Evolutionary conservation across 2,329 filamentous ascomycete genomes (phyloP).

Genomic region (Penicillium capsulatum): DNA sequence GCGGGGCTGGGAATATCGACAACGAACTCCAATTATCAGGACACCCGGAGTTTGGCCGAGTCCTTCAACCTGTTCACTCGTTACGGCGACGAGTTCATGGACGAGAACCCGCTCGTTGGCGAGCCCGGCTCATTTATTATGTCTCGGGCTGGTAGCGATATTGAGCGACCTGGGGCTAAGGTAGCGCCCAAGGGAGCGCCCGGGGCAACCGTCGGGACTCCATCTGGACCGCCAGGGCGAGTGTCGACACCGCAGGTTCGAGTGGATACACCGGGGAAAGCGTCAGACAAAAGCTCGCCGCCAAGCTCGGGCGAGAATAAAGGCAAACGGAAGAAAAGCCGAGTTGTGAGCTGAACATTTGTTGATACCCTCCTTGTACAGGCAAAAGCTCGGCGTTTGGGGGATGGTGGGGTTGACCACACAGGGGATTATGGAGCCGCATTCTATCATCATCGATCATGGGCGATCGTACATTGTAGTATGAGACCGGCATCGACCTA

Average conservation of each 20-base stretch:
- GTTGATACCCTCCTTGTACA: slow-evolving; percentile 22
- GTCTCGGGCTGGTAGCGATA: slow-evolving; percentile 37
- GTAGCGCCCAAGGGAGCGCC: slow-evolving; percentile 13
- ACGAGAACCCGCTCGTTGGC: slow-evolving; percentile 59
- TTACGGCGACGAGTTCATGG: slow-evolving; percentile 60
- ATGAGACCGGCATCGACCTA: no score
- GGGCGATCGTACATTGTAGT: no score
- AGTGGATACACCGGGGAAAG: slow-evolving; percentile 31
- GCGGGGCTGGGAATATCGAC: slow-evolving; percentile 23
- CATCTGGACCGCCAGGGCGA: slow-evolving; percentile 11
- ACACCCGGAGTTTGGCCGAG: slow-evolving; percentile 42
- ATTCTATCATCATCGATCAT: no score
- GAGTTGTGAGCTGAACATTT: slow-evolving; percentile 27
- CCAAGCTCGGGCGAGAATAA: slow-evolving; percentile 36
- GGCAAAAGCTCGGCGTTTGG: neutral
- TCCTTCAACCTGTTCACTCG: slow-evolving; percentile 50
- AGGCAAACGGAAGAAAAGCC: slow-evolving; percentile 35
- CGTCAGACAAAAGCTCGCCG: slow-evolving; percentile 30
- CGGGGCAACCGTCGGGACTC: slow-evolving; percentile 7
- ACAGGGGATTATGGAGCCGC: no score
- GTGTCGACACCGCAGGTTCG: slow-evolving; percentile 33
- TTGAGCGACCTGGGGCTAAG: slow-evolving; percentile 20
- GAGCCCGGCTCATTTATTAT: slow-evolving; percentile 62
- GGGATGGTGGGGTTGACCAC: no score
- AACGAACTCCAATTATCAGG: slow-evolving; percentile 28